Evolutionary conservation across 2,329 filamentous ascomycete species (phyloP).

Genomic region (Beauveria sp.): DNA sequence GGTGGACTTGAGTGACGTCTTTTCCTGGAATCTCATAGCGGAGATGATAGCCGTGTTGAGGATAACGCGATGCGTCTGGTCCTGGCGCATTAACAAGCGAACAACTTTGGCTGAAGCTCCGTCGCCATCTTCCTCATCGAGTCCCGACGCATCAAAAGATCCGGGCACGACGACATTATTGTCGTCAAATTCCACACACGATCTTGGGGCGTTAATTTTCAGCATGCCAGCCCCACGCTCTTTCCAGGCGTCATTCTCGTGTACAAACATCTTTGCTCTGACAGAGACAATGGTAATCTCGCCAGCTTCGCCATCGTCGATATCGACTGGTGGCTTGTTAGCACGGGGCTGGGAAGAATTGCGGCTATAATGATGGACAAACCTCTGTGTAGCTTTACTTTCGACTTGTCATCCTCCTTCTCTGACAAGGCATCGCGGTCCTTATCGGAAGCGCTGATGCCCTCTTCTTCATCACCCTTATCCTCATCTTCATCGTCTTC

Average conservation of each 20-base stretch:
- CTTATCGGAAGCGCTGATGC: slow-evolving; percentile 37
- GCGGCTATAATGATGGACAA: slow-evolving; percentile 25
- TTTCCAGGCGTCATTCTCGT: slow-evolving; percentile 72
- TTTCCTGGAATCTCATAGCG: slow-evolving; percentile 71
- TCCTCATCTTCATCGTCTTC: slow-evolving; percentile 38
- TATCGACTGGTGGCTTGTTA: slow-evolving; percentile 42
- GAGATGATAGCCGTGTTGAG: slow-evolving; percentile 78
- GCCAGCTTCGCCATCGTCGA: slow-evolving; percentile 81
- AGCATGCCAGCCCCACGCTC: slow-evolving; percentile 79
- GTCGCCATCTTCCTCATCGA: slow-evolving; percentile 36
- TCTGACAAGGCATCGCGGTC: slow-evolving; percentile 39
- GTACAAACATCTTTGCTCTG: slow-evolving; percentile 78
- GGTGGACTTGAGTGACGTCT: slow-evolving; percentile 63
- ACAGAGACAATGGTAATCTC: slow-evolving; percentile 69
- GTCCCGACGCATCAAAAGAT: slow-evolving; percentile 46
- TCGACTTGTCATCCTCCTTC: slow-evolving; percentile 50
- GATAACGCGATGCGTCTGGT: slow-evolving; percentile 79
- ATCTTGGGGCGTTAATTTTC: slow-evolving; percentile 69
- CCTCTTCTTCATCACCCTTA: slow-evolving; percentile 30
- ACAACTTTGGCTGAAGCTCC: slow-evolving; percentile 36
- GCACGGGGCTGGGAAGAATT: not conserved
- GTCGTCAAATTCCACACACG: slow-evolving; percentile 48
- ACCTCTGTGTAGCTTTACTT: slow-evolving; percentile 62
- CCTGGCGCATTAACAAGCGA: slow-evolving; percentile 83
- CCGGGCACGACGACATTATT: slow-evolving; percentile 40